phyloP scores from a whole-genome alignment of 768 basidiomycete species.

The Exidia glandulosa region DNA sequence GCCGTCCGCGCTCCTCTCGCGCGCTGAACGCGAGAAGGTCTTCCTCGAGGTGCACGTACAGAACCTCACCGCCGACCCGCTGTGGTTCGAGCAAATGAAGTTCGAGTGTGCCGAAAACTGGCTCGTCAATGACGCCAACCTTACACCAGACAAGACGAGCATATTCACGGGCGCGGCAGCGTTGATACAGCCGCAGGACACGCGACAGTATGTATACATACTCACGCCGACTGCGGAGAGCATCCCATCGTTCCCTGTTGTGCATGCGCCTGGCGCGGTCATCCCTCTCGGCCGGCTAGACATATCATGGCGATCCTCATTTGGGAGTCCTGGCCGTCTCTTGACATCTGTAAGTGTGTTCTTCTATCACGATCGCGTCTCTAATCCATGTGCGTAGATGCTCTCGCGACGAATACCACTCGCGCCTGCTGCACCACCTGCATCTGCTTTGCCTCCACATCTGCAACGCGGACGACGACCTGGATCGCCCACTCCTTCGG shows the following conservation, averaged over 20 bases:
- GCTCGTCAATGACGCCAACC: conserved; percentile 47
- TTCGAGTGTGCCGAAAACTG: conserved; percentile 66
- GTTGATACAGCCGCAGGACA: conserved; percentile 74
- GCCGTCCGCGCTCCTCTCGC: conserved; percentile 56
- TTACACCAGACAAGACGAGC: conserved; percentile 11
- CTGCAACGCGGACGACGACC: conserved; percentile 41
- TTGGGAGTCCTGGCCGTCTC: conserved; percentile 77
- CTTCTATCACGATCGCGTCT: background rate
- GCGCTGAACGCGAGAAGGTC: conserved; percentile 62
- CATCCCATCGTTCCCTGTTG: conserved; percentile 24
- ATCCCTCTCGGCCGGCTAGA: conserved; percentile 81
- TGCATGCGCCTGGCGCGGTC: conserved; percentile 53
- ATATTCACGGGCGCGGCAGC: conserved; percentile 54
- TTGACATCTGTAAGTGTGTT: conserved; percentile 57
- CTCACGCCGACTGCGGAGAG: conserved; percentile 38
- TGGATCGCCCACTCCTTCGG: conserved; percentile 5
- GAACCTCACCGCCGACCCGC: conserved; percentile 65
- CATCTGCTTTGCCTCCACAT: conserved; percentile 66
- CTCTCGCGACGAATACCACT: conserved; percentile 69
- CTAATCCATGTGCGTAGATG: conserved; percentile 28
- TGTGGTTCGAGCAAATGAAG: conserved; percentile 72
- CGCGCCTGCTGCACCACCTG: conserved; percentile 29
- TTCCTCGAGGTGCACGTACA: conserved; percentile 91
- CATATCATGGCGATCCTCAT: conserved; percentile 77
- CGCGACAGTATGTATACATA: conserved; percentile 81